Evolutionary conservation across 1,284 basidiomycete genomes (phyloP).

Genomic region (Lignosus rhinocerotis): DNA sequence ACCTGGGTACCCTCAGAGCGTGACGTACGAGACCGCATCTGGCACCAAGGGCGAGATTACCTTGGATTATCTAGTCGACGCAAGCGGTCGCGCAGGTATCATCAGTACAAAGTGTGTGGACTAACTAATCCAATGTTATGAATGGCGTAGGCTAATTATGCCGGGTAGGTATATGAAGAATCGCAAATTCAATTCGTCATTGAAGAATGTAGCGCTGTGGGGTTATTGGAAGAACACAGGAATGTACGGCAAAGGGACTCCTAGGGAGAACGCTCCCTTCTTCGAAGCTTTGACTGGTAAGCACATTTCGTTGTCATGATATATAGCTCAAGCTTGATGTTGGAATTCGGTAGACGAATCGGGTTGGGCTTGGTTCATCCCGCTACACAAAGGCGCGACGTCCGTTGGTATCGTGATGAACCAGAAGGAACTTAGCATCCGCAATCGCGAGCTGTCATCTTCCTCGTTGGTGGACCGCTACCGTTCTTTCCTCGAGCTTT

Average conservation of each 20-base stretch:
- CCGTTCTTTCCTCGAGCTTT: slow-evolving; percentile 39
- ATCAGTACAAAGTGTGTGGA: slow-evolving; percentile 48
- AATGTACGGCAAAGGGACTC: slow-evolving; percentile 55
- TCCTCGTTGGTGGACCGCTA: slow-evolving; percentile 41
- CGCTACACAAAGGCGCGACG: slow-evolving; percentile 65
- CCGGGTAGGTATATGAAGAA: slow-evolving; percentile 58
- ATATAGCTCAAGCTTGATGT: neutral
- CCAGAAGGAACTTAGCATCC: slow-evolving; percentile 21
- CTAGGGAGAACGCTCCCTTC: slow-evolving; percentile 51
- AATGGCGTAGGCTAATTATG: neutral
- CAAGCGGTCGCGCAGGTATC: slow-evolving; percentile 66
- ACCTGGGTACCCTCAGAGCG: slow-evolving; percentile 29
- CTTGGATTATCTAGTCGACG: slow-evolving; percentile 70
- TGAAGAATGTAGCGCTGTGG: slow-evolving; percentile 78
- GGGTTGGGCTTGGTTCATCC: slow-evolving; percentile 81
- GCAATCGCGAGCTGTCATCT: slow-evolving; percentile 18
- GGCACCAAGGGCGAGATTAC: slow-evolving; percentile 42
- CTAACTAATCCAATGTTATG: neutral
- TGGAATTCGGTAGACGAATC: slow-evolving; percentile 54
- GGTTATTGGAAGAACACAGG: slow-evolving; percentile 66
- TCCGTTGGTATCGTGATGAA: slow-evolving; percentile 77
- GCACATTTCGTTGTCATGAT: slow-evolving; percentile 9
- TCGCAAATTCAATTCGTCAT: slow-evolving; percentile 62
- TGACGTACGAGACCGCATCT: slow-evolving; percentile 28
- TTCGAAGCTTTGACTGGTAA: slow-evolving; percentile 72